Base-by-base conservation (phyloP, 352 stramenopile species). In the Phytophthora pluvialis region DNA sequence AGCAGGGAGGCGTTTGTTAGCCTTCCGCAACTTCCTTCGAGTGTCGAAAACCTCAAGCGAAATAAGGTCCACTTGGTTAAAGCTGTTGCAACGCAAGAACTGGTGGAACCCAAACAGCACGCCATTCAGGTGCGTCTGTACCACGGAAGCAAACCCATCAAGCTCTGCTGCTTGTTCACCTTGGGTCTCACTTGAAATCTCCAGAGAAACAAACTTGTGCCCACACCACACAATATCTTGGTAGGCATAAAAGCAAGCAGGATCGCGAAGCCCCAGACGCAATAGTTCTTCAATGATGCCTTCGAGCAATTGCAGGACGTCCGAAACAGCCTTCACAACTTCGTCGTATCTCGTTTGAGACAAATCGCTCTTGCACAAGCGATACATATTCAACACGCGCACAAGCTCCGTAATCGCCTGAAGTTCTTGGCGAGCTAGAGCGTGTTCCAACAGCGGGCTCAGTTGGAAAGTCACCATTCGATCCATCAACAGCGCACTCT, bases 141-240 rank as follows among this genome's bases (percentile, higher is more conserved):
- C 59, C 29, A 94, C 67, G 0, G 29, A 49, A 6, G 78, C 58
- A 54, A 92, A 94, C 13, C 52, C 55, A 2, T 64, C 56, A 10
- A 94, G 59, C 67, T 94, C 84, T 0, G 32, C 33, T 21, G 25
- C 13, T 21, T 60, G 32, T 25, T 67, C 48, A n/a, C 4, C 46
- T 32, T 70, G 32, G 4, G 33, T 12, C 29, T 67, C 42, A 12
- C 31, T 54, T 0, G 25, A 43, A 40, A 16, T 35, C 10, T 61
- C 58, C 5, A 52, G 16, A 45, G 52, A 68, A 51, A 59, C 18
- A 50, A 89, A 88, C 44, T 75, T 80, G 60, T 94, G 86, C 1
- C 83, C 88, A 38, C 84, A 88, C 88, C 88, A 96, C n/a, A 91
- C 75, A 45, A 96, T 85, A 38, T 96, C 86, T 58, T 96, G 85